These are phyloP conservation scores for Suillus subluteus DNA, from an alignment of 768 basidiomycete species.

Conservation along the genomic window DNA sequence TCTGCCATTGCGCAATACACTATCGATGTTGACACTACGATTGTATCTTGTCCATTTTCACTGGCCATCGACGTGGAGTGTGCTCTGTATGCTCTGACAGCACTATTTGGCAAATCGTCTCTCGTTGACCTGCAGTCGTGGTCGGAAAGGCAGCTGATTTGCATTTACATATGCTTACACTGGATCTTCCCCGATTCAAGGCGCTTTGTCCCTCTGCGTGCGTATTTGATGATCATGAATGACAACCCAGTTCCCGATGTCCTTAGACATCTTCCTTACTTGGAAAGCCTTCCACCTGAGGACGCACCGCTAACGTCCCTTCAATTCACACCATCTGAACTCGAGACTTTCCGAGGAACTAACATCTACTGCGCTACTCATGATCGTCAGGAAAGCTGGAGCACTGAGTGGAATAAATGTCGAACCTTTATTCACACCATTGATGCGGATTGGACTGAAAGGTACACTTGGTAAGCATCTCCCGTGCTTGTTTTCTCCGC, in stretches of 20 bases:
- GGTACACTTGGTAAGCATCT: constrained; percentile 59
- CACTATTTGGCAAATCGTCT: constrained; percentile 37
- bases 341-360: constrained; percentile 70
- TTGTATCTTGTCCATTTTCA: constrained; percentile 70
- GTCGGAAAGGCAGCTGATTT: constrained; percentile 70
- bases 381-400: constrained; percentile 67
- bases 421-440: constrained; percentile 39
- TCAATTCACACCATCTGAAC: constrained; percentile 67
- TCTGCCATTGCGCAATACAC: constrained; percentile 51
- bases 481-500: constrained; percentile 4
- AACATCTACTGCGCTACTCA: constrained; percentile 80
- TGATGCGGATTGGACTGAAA: constrained; percentile 42
- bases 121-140: constrained; percentile 38
- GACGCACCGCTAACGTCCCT: constrained; percentile 69
- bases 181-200: constrained; percentile 50
- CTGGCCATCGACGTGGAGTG: constrained; percentile 63
- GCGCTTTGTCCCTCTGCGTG: constrained; percentile 22
- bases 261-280: constrained; percentile 58
- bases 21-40: constrained; percentile 52
- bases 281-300: constrained; percentile 63
- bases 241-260: constrained; percentile 4
- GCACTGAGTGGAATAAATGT: constrained; percentile 64
- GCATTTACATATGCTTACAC: constrained; percentile 49
- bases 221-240: constrained; percentile 15
- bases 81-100: constrained; percentile 46